Evolutionary conservation across 2,329 filamentous ascomycete species (phyloP), one percentile per base, ranked within the genome.

Genomic region (Monilinia polystroma): DNA sequence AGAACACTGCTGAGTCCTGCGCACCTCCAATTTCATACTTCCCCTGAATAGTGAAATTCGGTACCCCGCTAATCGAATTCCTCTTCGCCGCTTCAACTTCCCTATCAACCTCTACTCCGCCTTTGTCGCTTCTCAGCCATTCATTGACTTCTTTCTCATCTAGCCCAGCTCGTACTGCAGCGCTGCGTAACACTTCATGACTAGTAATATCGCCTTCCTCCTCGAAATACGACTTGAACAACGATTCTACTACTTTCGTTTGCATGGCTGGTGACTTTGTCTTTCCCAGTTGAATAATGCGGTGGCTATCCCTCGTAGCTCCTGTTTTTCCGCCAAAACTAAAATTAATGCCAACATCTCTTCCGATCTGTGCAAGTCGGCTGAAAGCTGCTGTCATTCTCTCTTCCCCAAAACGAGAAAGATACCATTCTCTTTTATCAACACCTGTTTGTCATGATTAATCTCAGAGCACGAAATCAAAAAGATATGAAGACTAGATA

Each of bases 281-380:
- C 82, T 87, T 78, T 77, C 81, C 91, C 66, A 93, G 82, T 79
- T 93, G 87, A 55, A 93, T 83, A 68, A 94, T 75, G 4, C 92
- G 85, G 77, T 96, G 92, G 66, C 89, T 90, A 73, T 96, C 90
- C 26, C 91, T 82, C 23, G 92, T 94, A 73, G 88, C 90, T 58
- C 93, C 93, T 7, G 87, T 87, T 70, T 83, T 85, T 65, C 91
- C 90, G 16, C 85, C 84, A 70, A 89, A 90, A 29, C 84, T 84
- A 78, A 96, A 96, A 59, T 85, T 78, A 74, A 96, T 90, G 0
- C 91, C 91, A 59, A 90, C 87, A 29, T 80, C 78, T 49, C 81
- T 79, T 20, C 91, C 91, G 29, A 89, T 77, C 43, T 81, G 75
- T 0, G 79, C 75, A 32, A 93, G 80, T 1, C 86, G 85, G 57